Conservation (phyloP, 2,329 filamentous ascomycete species). For the Fulvia fulva region DNA sequence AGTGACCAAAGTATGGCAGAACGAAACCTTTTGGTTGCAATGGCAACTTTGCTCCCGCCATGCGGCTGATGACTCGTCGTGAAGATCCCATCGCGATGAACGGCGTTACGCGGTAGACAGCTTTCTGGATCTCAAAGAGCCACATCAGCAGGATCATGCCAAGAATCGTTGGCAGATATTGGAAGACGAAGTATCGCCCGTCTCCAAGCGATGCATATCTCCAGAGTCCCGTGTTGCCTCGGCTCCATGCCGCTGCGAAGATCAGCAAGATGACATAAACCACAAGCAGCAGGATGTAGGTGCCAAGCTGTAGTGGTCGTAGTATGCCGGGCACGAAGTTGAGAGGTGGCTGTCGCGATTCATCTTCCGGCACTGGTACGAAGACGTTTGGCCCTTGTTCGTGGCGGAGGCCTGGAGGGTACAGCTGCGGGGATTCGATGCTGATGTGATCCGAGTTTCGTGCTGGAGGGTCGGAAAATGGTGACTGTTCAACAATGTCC, state of each 20-base stretch:
- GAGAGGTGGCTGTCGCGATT: constrained; percentile 41
- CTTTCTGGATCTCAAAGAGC: constrained; percentile 67
- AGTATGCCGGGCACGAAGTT: constrained; percentile 70
- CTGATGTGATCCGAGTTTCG: constrained; percentile 17
- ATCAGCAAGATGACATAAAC: constrained; percentile 69
- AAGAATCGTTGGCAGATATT: constrained; percentile 76
- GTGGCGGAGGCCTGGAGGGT: constrained; percentile 1
- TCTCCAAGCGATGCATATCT: constrained; percentile 67
- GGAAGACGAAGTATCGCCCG: constrained; percentile 76
- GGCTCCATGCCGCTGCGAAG: constrained; percentile 68
- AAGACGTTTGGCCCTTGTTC: constrained; percentile 28
- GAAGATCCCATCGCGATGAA: constrained; percentile 73
- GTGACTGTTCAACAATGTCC: constrained; percentile 11
- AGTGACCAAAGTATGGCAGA: constrained; percentile 64
- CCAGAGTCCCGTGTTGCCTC: constrained; percentile 60
- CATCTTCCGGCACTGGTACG: constrained; percentile 29
- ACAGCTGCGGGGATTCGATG: neutral
- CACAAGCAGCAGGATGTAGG: constrained; percentile 59
- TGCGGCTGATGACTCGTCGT: constrained; percentile 55
- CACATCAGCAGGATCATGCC: constrained; percentile 70
- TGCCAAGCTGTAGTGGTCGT: constrained; percentile 59
- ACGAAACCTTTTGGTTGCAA: constrained; percentile 61
- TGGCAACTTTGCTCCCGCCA: constrained; percentile 62
- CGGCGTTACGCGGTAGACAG: constrained; percentile 72
- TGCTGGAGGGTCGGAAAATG: constrained; percentile 16